A percentile compares a stretch with the other conserved stretches of the same genome.
Evolutionary conservation across 768 basidiomycete genomes (phyloP).

Genomic region (Pleurotus citrinopileatus): DNA sequence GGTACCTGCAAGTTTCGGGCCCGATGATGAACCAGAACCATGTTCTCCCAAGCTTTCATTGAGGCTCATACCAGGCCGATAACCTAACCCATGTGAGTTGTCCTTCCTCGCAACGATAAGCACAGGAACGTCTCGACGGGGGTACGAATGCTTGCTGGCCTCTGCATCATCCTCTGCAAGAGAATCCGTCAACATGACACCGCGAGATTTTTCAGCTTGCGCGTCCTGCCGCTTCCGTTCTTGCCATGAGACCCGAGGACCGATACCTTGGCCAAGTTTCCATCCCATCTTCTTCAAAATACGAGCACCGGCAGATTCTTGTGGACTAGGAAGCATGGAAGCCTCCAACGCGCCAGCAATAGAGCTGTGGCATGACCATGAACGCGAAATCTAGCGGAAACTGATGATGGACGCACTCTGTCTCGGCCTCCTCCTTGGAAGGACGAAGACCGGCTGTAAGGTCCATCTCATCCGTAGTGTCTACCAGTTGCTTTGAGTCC

Average conservation of each 20-base stretch:
- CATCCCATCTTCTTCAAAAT: conserved; percentile 96
- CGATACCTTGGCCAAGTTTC: conserved; percentile 90
- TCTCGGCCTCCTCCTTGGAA: conserved; percentile 39
- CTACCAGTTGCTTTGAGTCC: conserved; percentile 71
- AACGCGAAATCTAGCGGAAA: background rate
- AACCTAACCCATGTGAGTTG: conserved; percentile 80
- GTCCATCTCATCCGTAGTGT: conserved; percentile 79
- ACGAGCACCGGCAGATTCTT: conserved; percentile 79
- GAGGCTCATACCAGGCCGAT: conserved; percentile 60
- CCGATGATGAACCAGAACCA: conserved; percentile 27
- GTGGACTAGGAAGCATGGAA: conserved; percentile 69
- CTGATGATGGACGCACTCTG: conserved; percentile 45
- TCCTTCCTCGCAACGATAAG: conserved; percentile 66
- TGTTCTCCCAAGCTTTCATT: conserved; percentile 52
- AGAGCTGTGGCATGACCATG: conserved; percentile 5
- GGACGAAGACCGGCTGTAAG: conserved; percentile 49
- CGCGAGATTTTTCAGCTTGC: conserved; percentile 36
- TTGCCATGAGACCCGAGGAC: conserved; percentile 78
- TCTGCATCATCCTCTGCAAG: conserved; percentile 70
- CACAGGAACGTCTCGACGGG: conserved; percentile 75
- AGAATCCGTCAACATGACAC: conserved; percentile 27
- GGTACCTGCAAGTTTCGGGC: conserved; percentile 58
- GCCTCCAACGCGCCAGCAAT: conserved; percentile 59
- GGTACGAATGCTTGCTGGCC: conserved; percentile 82
- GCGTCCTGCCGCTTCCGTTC: conserved; percentile 73